Base-by-base conservation (phyloP, 2,329 filamentous ascomycete genomes). In the Zasmidium citrigriseum region DNA sequence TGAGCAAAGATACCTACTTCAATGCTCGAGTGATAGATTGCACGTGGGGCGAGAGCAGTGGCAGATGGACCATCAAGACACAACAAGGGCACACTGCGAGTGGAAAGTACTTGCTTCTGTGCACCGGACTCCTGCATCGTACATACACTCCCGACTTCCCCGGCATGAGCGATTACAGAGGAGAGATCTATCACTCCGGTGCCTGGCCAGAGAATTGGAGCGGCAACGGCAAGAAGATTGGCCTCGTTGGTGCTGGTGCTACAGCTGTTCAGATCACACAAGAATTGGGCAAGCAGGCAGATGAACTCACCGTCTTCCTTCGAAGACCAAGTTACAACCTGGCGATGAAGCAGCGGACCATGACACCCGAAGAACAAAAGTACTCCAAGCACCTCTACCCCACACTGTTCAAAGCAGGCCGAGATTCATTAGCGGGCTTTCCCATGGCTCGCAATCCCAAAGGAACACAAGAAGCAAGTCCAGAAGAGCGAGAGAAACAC, bases 251-350 rank as follows among this genome's bases (percentile, higher is more conserved):
- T 3, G 76, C 75, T 9, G 77, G 77, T 5, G 74, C 76, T 2
- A 77, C 76, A 0, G 77, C 73, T 4, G 73, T 79, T 3, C 77
- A 79, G 54, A 70, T 72, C 27, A 70, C 69, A 2, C 71, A 74
- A 44, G 70, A 73, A 54, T 61, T 68, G 2, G 67, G 67, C 34
- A 68, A 68, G 44, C 61, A 70, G 25, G 70, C 70, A 20, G 62
- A 60, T 1, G 75, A 73, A 1, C 69, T 89, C 2, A 79, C 76
- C 1, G 83, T 89, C 23, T 88, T 89, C 70, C 83, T 89, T 63
- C 80, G 87, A 11, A 89, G 86, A 1, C 87, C 87, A 0, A 89
- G 88, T 57, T 76, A 88, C 4, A 83, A 83, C 0, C 66, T 89
- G 2, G 85, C 86, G 0, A 87, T 89, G 83, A 76, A 79, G 3